Evolutionary conservation across 2,329 filamentous ascomycete species (phyloP).

Genomic region (Diaporthe amygdali): DNA sequence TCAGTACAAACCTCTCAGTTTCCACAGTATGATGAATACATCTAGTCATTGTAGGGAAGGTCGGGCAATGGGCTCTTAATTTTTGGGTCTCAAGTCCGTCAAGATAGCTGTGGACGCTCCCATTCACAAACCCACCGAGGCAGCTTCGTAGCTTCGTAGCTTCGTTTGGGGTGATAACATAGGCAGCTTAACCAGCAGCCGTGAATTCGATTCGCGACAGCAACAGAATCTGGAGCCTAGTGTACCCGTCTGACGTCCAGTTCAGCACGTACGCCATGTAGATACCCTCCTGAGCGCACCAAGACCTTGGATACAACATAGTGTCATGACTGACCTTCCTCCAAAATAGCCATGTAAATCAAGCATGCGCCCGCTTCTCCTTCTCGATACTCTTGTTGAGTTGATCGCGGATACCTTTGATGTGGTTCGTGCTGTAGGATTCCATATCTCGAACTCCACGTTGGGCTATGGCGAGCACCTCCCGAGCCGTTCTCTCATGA

Average conservation of each 20-base stretch:
- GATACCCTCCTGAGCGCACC: neutral
- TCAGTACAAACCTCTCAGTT: neutral
- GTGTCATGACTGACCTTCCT: neutral
- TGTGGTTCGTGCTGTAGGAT: slow-evolving; percentile 19
- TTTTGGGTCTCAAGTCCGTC: too few species aligned
- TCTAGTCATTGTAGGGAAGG: neutral
- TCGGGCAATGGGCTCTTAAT: neutral
- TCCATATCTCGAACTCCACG: slow-evolving; percentile 15
- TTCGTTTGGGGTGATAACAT: neutral
- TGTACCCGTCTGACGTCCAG: neutral
- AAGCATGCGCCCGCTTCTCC: slow-evolving; percentile 12
- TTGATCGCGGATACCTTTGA: slow-evolving; percentile 18
- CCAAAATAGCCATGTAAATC: neutral
- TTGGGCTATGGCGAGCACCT: slow-evolving; percentile 18
- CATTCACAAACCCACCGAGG: neutral
- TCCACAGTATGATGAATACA: neutral
- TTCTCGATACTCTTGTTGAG: slow-evolving; percentile 19
- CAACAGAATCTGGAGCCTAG: neutral
- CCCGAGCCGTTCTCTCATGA: slow-evolving; percentile 11
- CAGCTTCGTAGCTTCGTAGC: neutral
- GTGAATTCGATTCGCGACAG: neutral
- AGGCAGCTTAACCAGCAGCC: neutral
- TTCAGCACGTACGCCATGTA: neutral
- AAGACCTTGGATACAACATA: too few species aligned
- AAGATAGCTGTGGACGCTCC: too few species aligned